Base-by-base conservation (phyloP, 306 rosid genomes). In the Ceratonia siliqua region DNA sequence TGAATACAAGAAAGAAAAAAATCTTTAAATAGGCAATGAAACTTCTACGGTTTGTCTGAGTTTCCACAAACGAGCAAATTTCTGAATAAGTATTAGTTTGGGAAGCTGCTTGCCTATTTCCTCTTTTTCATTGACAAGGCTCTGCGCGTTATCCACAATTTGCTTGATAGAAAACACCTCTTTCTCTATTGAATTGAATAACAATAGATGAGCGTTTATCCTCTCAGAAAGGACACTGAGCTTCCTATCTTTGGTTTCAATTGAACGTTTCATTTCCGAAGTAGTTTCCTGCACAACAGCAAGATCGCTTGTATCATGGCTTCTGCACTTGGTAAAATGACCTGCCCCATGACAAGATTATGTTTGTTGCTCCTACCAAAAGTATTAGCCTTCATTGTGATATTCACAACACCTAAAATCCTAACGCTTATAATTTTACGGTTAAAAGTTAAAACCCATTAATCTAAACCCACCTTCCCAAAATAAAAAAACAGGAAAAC, bases 171-270 rank as follows among this genome's bases (percentile, higher is more conserved):
- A 81, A 70, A 30, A 67, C 17, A 81, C 90, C 77, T 90, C 98
- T 79, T 90, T 90, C 72, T 85, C 90, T 74, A 87, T 85, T 25
- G 94, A 87, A 85, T 92, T 90, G 75, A 87, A 92, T 73, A 87
- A 85, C 50, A 67, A 73, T 10, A 84, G 71, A 72, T 88, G 87
- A 38, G 91, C 89, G 45, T 80, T 87, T 80, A 91, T 74, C 80
- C 88, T 92, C 84, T 90, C 96, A 5, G 90, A 81, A 68, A 88
- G 87, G 53, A 90, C 82, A 72, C 58, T 9, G 33, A 92, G 80
- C 87, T 79, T 84, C 82, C 89, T 87, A 71, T 87, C 91, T 79
- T 87, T 83, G 74, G 49, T 43, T 74, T 86, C 81, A 59, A 86
- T 57, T 54, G 90, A 74, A 22, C 82, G 83, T 75, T 83, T 89